These are phyloP conservation scores for Sphaerostilbella broomeana DNA, from an alignment of 2,329 filamentous ascomycete species.

Conservation along the genomic window DNA sequence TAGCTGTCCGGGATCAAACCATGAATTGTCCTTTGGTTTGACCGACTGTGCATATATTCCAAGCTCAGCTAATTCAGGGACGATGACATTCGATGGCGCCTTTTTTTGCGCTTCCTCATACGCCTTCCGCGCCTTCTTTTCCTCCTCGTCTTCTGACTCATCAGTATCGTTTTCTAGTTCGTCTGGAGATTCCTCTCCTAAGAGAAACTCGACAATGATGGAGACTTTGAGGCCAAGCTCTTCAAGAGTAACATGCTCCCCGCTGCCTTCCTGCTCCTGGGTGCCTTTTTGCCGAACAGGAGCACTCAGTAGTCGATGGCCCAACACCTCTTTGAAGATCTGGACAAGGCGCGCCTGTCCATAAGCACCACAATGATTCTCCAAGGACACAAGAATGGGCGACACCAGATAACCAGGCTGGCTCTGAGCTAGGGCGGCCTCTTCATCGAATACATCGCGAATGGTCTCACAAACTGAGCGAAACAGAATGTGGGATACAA, in stretches of 20 bases:
- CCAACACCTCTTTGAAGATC: conserved; percentile 61
- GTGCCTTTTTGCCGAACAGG: conserved; percentile 50
- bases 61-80: conserved; percentile 58
- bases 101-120: conserved; percentile 50
- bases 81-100: conserved; percentile 42
- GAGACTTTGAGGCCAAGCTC: conserved; percentile 58
- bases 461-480: conserved; percentile 60
- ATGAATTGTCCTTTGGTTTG: conserved; percentile 59
- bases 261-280: conserved; percentile 44
- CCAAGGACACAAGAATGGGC: conserved; percentile 58
- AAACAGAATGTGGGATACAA: conserved; percentile 60
- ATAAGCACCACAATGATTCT: conserved; percentile 57
- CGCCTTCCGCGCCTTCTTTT: conserved; percentile 39
- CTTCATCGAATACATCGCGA: conserved; percentile 53
- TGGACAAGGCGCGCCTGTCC: conserved; percentile 56
- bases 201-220: conserved; percentile 62
- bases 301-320: conserved; percentile 51
- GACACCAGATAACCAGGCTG: conserved; percentile 38
- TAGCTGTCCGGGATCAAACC: conserved; percentile 47
- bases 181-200: conserved; percentile 44
- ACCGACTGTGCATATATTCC: conserved; percentile 66
- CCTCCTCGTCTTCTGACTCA: conserved; percentile 37
- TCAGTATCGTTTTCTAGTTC: conserved; percentile 30
- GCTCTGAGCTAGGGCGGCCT: conserved; percentile 37
- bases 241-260: conserved; percentile 49